A percentile compares a stretch with the other conserved stretches of the same genome.
Conservation (phyloP, 495 filamentous ascomycete genomes). For the Aspergillus bertholletiae region DNA sequence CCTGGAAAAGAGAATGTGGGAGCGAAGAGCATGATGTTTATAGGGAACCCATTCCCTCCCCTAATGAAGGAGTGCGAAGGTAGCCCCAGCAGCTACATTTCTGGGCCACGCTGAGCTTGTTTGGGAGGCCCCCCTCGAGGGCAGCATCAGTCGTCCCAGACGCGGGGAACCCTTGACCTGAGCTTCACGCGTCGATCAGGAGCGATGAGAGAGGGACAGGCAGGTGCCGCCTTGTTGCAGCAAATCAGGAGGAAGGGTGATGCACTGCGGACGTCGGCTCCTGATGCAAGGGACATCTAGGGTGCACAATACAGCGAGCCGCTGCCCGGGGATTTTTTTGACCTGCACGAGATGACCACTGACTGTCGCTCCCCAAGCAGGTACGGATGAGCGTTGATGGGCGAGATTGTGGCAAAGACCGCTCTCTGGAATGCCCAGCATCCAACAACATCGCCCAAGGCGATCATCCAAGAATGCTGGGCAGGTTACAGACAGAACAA, state of each 20-base stretch:
- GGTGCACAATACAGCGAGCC: slow-evolving; percentile 40
- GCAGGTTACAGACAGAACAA: slow-evolving; percentile 15
- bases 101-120: slow-evolving; percentile 34
- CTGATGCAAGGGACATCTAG: slow-evolving; percentile 38
- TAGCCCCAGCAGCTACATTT: slow-evolving; percentile 38
- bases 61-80: slow-evolving; percentile 25
- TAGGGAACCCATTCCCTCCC: slow-evolving; percentile 42
- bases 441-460: slow-evolving; percentile 24
- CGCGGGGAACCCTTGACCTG: slow-evolving; percentile 25
- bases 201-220: slow-evolving; percentile 28
- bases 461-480: slow-evolving; percentile 15
- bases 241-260: slow-evolving; percentile 43
- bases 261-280: slow-evolving; percentile 30
- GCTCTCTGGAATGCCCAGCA: slow-evolving; percentile 31
- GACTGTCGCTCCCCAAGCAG: slow-evolving; percentile 15
- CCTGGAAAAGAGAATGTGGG: slow-evolving; percentile 58
- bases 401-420: slow-evolving; percentile 25
- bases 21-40: slow-evolving; percentile 50
- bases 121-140: slow-evolving; percentile 41
- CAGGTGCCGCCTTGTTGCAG: slow-evolving; percentile 31
- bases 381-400: slow-evolving; percentile 25
- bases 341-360: slow-evolving; percentile 23
- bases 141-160: slow-evolving; percentile 36
- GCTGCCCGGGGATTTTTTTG: slow-evolving; percentile 45
- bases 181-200: slow-evolving; percentile 34